Evolutionary conservation across 495 filamentous ascomycete genomes (phyloP).

Genomic region (Aspergillus baeticus): DNA sequence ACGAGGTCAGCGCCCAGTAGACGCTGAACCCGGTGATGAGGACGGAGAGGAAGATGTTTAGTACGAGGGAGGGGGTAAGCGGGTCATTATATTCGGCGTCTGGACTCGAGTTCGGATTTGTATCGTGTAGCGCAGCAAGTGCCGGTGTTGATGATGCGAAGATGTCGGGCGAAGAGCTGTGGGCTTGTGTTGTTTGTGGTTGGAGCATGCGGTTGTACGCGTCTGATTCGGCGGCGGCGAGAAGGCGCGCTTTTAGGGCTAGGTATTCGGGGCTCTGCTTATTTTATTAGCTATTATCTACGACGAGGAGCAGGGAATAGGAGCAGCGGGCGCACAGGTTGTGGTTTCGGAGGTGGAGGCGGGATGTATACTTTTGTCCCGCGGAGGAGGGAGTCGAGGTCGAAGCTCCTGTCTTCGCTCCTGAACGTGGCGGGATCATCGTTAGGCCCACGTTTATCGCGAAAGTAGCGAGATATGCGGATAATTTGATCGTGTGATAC

Average conservation of each 20-base stretch:
- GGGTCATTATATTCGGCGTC: slow-evolving; percentile 44
- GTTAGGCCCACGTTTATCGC: slow-evolving; percentile 3
- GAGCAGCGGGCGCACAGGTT: slow-evolving; percentile 55
- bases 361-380: slow-evolving; percentile 74
- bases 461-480: slow-evolving; percentile 58
- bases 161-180: slow-evolving; percentile 43
- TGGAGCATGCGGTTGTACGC: slow-evolving; percentile 67
- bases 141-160: slow-evolving; percentile 47
- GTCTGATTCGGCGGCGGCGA: slow-evolving; percentile 72
- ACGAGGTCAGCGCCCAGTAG: slow-evolving; percentile 51
- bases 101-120: slow-evolving; percentile 34
- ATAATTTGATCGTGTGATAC: slow-evolving; percentile 82
- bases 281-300: background rate
- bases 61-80: slow-evolving; percentile 43
- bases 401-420: slow-evolving; percentile 45
- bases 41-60: slow-evolving; percentile 49
- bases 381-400: slow-evolving; percentile 67
- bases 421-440: background rate
- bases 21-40: slow-evolving; percentile 46
- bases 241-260: slow-evolving; percentile 81
- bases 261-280: slow-evolving; percentile 80
- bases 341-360: slow-evolving; percentile 72
- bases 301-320: background rate
- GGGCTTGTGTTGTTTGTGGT: slow-evolving; percentile 20
- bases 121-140: slow-evolving; percentile 28